A percentile compares a stretch with the other conserved stretches of the same genome.
Evolutionary conservation across 768 basidiomycete species (phyloP).

Genomic region (Serpula lacrymans): DNA sequence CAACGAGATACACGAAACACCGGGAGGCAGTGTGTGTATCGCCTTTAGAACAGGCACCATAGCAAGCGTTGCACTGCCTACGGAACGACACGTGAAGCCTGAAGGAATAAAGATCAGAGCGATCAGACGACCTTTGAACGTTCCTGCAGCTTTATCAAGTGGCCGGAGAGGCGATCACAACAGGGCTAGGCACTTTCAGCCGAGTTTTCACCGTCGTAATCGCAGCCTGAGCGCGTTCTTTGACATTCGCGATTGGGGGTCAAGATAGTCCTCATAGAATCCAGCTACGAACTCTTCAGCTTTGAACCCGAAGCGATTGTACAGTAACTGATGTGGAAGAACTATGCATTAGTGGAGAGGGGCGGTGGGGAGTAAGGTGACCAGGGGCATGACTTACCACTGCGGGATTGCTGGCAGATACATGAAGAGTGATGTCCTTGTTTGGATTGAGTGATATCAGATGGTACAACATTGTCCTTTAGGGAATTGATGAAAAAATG

Average conservation of each 20-base stretch:
- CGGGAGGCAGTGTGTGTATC: too few species aligned
- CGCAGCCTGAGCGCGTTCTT: conserved; percentile 81
- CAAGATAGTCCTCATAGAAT: conserved; percentile 80
- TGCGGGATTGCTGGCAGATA: conserved; percentile 77
- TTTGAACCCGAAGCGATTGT: conserved; percentile 87
- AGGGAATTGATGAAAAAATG: conserved; percentile 9
- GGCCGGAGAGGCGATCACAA: too few species aligned
- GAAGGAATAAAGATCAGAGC: too few species aligned
- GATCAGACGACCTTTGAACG: too few species aligned
- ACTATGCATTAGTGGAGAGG: neutral
- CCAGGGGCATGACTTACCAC: conserved; percentile 46
- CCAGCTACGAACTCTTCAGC: conserved; percentile 80
- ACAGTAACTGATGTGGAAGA: conserved; percentile 52
- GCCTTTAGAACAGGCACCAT: too few species aligned
- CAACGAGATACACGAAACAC: too few species aligned
- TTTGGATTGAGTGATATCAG: conserved; percentile 67
- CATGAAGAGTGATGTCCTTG: conserved; percentile 79
- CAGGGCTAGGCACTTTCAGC: too few species aligned
- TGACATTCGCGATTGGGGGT: conserved; percentile 62
- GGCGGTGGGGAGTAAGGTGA: conserved; percentile 2
- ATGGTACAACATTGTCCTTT: conserved; percentile 79
- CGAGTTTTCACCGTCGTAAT: conserved; percentile 61
- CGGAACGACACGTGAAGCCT: too few species aligned
- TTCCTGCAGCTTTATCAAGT: too few species aligned
- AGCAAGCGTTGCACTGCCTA: too few species aligned